Base-by-base conservation (phyloP, 192 early-diverging fungal species). In the Phycomyces blakesleeanus region DNA sequence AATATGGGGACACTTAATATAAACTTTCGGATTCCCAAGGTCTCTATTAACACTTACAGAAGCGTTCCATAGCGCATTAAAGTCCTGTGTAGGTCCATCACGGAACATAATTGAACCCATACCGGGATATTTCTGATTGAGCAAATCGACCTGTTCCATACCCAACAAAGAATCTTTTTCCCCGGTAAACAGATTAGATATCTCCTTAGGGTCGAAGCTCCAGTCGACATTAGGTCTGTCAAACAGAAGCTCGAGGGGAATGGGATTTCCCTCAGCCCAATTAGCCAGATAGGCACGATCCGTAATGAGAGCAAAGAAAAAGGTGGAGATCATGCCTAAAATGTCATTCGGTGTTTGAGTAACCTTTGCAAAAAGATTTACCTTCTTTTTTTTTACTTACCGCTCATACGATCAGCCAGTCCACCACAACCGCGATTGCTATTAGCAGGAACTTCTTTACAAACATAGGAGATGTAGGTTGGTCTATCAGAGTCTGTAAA, bases 251-350 rank as follows among this genome's bases (percentile, higher is more conserved):
- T 79, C 74, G 40, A 79, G 49, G 24, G 77, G 68, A 20, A 73
- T 41, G 21, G 71, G 74, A 55, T 76, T 76, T 14, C 55, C 60
- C 12, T 40, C 53, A 20, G 64, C 62, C 77, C 77, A 79, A 41
- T 79, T 56, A 37, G 75, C 58, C 24, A 79, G 60, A 22, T 76
- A 79, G 3, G 71, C 65, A 24, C 74, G 59, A 21, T 70, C 53
- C 10, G 77, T 79, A 25, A 79, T 29, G 3, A 79, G 41, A n/a
- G 74, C 74, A 47, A 63, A 76, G 40, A 79, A 59, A 29, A 79
- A 76, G 9, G 77, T 76, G 15, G 77, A 79, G 25, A 76, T 70
- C 77, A 79, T 79, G 21, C 77, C 76, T 71, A 68, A 18, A 34
- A 41, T 55, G 11, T n/a, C 22, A 20, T 18, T 24, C 6, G 24